Evolutionary conservation across 495 filamentous ascomycete genomes (phyloP).

Genomic region (Xylaria cubensis): DNA sequence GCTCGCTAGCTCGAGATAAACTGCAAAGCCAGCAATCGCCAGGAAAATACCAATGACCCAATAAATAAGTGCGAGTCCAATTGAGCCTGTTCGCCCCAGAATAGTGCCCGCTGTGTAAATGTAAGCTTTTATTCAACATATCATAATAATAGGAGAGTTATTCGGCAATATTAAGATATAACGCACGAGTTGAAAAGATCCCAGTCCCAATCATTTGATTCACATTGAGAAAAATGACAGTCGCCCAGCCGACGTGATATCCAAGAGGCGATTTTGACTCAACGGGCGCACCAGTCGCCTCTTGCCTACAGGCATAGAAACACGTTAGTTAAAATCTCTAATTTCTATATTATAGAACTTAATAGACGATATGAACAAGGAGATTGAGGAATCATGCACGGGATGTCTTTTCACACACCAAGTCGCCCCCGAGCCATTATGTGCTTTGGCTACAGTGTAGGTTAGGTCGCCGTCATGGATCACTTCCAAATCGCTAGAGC

Average conservation of each 20-base stretch:
- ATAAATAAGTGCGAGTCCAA: constrained; percentile 65
- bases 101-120: constrained; percentile 57
- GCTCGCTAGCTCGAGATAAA: constrained; percentile 66
- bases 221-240: constrained; percentile 67
- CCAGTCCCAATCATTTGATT: constrained; percentile 72
- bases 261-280: constrained; percentile 65
- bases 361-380: not conserved
- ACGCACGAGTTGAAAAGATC: constrained; percentile 68
- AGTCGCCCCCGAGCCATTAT: constrained; percentile 61
- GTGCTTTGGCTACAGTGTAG: constrained; percentile 59
- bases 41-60: constrained; percentile 67
- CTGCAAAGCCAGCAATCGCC: constrained; percentile 54
- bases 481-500: constrained; percentile 23
- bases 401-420: constrained; percentile 29
- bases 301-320: constrained; percentile 52
- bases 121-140: not conserved
- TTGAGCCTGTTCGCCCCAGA: constrained; percentile 61
- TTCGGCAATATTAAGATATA: not conserved
- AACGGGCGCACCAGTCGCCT: constrained; percentile 68
- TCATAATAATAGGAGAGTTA: too few species aligned
- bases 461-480: constrained; percentile 53
- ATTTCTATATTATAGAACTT: not conserved
- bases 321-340: constrained; percentile 46
- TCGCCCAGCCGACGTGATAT: constrained; percentile 61
- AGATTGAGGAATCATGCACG: not conserved